phyloP scores from a whole-genome alignment of 331 rosid genomes.

The Rhamnella rubrinervis region DNA sequence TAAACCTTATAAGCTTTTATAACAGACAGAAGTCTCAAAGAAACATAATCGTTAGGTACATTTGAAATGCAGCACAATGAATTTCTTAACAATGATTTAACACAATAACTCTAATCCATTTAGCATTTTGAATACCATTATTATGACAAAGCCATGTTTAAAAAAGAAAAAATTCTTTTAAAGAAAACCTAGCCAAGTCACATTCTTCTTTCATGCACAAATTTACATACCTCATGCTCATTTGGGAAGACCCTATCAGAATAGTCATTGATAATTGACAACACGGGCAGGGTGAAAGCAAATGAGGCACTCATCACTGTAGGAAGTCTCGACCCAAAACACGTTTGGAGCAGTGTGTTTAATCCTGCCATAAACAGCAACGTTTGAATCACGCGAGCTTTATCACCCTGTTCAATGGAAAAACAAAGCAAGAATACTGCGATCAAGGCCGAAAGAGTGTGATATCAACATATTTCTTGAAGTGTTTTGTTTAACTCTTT shows the following conservation, averaged over 20 bases:
- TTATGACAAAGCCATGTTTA: not conserved
- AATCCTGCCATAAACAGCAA: constrained; percentile 77
- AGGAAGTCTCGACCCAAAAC: constrained; percentile 89
- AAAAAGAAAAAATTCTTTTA: not conserved
- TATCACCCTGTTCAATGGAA: constrained; percentile 61
- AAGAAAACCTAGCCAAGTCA: not conserved
- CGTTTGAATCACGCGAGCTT: constrained; percentile 86
- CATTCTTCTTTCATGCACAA: not conserved
- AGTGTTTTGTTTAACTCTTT: not conserved
- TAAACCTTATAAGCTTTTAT: no score
- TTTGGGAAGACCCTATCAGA: constrained; percentile 40
- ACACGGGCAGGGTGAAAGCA: constrained; percentile 61
- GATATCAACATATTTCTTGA: not conserved
- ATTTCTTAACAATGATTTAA: not conserved
- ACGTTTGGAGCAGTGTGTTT: constrained; percentile 80
- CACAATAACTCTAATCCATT: not conserved
- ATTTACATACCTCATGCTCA: constrained; percentile 61
- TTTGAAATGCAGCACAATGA: not conserved
- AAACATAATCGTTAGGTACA: no score
- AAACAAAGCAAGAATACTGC: constrained; percentile 11
- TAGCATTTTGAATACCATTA: not conserved
- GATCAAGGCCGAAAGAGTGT: not conserved
- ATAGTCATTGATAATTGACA: constrained; percentile 68
- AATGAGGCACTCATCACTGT: constrained; percentile 74
- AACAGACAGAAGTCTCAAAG: no score